Evolutionary conservation across 106 monocot genomes (phyloP).

Genomic region (Posidonia australis): DNA sequence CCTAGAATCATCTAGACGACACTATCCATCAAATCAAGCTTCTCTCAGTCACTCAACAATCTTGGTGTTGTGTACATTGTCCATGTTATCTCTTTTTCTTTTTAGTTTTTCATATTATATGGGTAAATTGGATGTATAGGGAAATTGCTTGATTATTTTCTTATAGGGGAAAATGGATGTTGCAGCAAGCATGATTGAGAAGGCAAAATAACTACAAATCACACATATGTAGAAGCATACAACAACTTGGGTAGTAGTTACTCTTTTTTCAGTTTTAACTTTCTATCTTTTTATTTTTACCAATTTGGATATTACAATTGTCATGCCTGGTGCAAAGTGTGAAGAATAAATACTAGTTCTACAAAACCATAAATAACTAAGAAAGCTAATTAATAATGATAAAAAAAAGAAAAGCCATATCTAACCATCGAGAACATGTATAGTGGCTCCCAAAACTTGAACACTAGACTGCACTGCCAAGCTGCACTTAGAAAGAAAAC

Average conservation of each 20-base stretch:
- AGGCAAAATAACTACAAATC: constrained; percentile 90
- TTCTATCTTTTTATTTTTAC: neutral
- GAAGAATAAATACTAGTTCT: too few relatives aligned
- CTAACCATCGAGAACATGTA: too few relatives aligned
- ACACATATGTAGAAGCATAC: constrained; percentile 90
- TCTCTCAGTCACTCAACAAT: constrained; percentile 95
- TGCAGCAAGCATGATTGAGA: constrained; percentile 94
- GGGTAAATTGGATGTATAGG: neutral
- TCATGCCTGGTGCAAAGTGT: too few relatives aligned
- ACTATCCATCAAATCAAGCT: constrained; percentile 84
- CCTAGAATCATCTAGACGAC: constrained; percentile 46
- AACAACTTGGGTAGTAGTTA: constrained; percentile 76
- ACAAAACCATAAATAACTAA: too few relatives aligned
- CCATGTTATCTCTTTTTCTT: constrained; percentile 49
- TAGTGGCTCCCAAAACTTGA: too few relatives aligned
- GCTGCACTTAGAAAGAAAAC: too few relatives aligned
- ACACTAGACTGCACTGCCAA: too few relatives aligned
- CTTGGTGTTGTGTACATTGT: constrained; percentile 99
- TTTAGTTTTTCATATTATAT: constrained; percentile 2
- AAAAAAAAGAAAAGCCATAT: too few relatives aligned
- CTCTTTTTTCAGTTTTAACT: neutral
- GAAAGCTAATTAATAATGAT: too few relatives aligned
- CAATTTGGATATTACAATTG: neutral
- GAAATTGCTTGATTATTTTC: neutral
- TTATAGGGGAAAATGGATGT: constrained; percentile 97